These are phyloP conservation scores for Elsinoe necatrix DNA, from an alignment of 2,329 filamentous ascomycete genomes.

Conservation along the genomic window DNA sequence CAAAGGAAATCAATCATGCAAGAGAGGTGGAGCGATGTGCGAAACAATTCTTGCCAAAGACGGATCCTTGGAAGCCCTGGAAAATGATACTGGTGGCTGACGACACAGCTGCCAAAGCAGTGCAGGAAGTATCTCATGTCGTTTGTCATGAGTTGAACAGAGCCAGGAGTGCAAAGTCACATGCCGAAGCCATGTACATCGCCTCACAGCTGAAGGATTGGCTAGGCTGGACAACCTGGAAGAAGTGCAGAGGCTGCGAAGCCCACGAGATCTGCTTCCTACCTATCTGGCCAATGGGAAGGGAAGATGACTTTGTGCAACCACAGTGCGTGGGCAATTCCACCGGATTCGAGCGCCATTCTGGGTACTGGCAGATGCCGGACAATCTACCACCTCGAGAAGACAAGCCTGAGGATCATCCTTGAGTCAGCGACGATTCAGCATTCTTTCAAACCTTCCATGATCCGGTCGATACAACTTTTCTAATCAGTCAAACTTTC, in stretches of 20 bases:
- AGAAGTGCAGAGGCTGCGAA: conserved; percentile 46
- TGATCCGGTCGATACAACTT: too few species aligned
- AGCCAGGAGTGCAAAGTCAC: conserved; percentile 18
- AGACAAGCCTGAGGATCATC: not conserved
- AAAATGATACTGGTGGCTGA: conserved; percentile 15
- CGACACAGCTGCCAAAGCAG: conserved; percentile 24
- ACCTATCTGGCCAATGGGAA: conserved; percentile 57
- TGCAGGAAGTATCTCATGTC: conserved; percentile 26
- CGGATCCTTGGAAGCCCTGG: conserved; percentile 3
- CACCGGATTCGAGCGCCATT: conserved; percentile 22
- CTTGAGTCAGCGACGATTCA: too few species aligned
- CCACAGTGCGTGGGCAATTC: conserved; percentile 35
- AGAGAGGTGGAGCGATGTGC: conserved; percentile 42
- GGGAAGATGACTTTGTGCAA: conserved; percentile 44
- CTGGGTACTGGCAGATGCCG: conserved; percentile 22
- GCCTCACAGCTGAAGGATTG: conserved; percentile 39
- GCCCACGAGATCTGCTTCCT: conserved; percentile 50
- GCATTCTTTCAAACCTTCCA: too few species aligned
- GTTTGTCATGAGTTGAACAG: conserved; percentile 31
- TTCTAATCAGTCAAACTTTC: not conserved
- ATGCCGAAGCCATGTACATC: conserved; percentile 24
- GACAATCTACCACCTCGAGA: conserved; percentile 9
- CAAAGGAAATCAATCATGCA: conserved; percentile 28
- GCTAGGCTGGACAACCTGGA: conserved; percentile 54
- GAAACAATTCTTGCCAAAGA: conserved; percentile 33